Evolutionary conservation across 768 basidiomycete species (phyloP).

Genomic region (Phanerochaete sordida): DNA sequence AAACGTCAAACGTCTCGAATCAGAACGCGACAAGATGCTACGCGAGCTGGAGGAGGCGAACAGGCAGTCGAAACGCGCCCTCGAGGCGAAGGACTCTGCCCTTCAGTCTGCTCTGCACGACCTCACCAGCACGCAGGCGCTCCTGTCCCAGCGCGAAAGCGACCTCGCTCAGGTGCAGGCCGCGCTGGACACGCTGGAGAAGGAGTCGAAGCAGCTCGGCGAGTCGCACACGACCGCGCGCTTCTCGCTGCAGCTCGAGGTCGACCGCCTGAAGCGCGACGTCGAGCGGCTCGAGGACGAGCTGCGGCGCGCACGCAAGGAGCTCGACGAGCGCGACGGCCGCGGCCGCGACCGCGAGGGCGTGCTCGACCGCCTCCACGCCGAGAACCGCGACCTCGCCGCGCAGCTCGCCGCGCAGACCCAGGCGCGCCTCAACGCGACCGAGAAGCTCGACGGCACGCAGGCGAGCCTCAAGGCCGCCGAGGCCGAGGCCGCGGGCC

Average conservation of each 20-base stretch:
- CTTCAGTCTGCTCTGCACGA: conserved; percentile 61
- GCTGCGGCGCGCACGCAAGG: conserved; percentile 63
- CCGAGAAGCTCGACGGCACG: conserved; percentile 82
- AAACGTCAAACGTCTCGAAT: conserved; percentile 49
- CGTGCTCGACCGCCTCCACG: conserved; percentile 69
- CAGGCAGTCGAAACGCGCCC: conserved; percentile 54
- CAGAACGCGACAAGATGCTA: conserved; percentile 53
- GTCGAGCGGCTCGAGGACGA: conserved; percentile 79
- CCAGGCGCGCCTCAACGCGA: conserved; percentile 79
- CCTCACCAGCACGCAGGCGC: conserved; percentile 56
- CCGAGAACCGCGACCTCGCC: conserved; percentile 78
- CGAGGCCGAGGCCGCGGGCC: conserved; percentile 61
- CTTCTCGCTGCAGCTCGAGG: conserved; percentile 86
- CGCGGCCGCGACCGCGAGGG: conserved; percentile 67
- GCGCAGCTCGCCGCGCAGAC: conserved; percentile 79
- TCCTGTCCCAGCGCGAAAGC: conserved; percentile 67
- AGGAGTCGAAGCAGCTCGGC: conserved; percentile 75
- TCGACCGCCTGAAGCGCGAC: conserved; percentile 84
- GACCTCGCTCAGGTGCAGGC: conserved; percentile 74
- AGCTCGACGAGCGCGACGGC: conserved; percentile 64
- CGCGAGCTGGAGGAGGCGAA: conserved; percentile 60
- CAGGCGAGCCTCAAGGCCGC: conserved; percentile 59
- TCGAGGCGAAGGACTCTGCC: conserved; percentile 70
- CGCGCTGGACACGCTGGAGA: conserved; percentile 67
- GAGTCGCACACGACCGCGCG: conserved; percentile 81